Conservation (phyloP, 306 rosid species). For the Rubus idaeus region DNA sequence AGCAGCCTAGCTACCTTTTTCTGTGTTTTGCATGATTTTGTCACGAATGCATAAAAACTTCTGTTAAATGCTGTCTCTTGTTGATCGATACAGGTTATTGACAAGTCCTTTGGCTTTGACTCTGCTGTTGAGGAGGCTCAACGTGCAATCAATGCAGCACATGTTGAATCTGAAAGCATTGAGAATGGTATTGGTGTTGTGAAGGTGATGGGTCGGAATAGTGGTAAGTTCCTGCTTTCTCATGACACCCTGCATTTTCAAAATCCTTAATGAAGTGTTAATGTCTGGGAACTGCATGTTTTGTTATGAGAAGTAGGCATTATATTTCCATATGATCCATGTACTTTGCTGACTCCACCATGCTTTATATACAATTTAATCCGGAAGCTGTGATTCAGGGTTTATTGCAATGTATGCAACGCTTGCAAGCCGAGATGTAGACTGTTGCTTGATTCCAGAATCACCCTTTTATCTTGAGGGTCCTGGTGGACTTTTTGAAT, state of each 20-base stretch:
- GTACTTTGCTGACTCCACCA: constrained; percentile 16
- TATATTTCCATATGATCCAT: neutral
- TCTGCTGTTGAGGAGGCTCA: constrained; percentile 99
- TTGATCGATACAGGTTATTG: constrained; percentile 61
- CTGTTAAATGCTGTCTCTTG: constrained; percentile 17
- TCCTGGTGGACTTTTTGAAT: constrained; percentile 84
- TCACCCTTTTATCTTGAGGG: constrained; percentile 94
- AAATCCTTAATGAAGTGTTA: neutral
- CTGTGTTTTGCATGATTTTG: neutral
- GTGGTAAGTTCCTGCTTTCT: constrained; percentile 57
- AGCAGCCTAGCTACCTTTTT: constrained; percentile 6
- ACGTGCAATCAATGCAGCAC: constrained; percentile 98
- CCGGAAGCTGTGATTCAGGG: constrained; percentile 51
- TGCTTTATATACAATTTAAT: constrained; percentile 5
- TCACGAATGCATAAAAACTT: neutral
- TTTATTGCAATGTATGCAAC: constrained; percentile 95
- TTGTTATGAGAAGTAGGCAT: neutral
- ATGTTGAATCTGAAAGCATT: constrained; percentile 84
- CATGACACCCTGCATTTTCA: neutral
- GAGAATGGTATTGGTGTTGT: constrained; percentile 93
- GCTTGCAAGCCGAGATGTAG: constrained; percentile 96
- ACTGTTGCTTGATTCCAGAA: constrained; percentile 97
- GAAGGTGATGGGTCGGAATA: constrained; percentile 92
- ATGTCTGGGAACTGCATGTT: neutral
- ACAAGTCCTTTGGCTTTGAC: constrained; percentile 92